A percentile compares a stretch with the other conserved stretches of the same genome.
Conservation (phyloP, 108 stramenopile species). For the Cylindrotheca closterium region DNA sequence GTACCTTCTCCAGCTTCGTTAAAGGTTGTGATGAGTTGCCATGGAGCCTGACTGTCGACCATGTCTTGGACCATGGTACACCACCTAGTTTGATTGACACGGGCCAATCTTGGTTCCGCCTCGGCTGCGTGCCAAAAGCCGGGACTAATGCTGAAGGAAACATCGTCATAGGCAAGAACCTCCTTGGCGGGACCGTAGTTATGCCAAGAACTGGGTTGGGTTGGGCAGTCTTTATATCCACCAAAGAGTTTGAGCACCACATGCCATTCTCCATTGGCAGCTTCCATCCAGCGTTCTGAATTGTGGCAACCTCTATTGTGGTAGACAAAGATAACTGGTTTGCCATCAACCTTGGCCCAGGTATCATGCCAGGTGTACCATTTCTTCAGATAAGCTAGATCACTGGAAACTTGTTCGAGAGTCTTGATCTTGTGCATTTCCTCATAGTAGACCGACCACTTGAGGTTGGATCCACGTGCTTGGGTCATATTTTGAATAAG, state of each 20-base stretch:
- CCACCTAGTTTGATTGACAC: constrained; percentile 1
- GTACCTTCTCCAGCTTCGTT: constrained; percentile 36
- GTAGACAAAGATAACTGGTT: constrained; percentile 26
- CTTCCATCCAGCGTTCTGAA: constrained; percentile 15
- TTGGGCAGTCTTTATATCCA: constrained; percentile 5
- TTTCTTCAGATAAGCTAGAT: constrained; percentile 27
- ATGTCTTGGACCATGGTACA: constrained; percentile 16
- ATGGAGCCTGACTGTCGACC: constrained; percentile 8
- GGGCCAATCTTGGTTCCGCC: constrained; percentile 5
- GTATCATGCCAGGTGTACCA: constrained; percentile 30
- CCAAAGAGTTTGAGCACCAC: constrained; percentile 22
- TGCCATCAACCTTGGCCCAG: constrained; percentile 21
- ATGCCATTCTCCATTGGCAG: constrained; percentile 20
- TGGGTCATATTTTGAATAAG: constrained; percentile 14
- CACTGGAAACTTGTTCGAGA: constrained; percentile 3
- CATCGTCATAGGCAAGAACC: constrained; percentile 3
- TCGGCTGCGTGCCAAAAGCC: constrained; percentile 25
- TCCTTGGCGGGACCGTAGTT: constrained; percentile 15
- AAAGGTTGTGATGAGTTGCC: constrained; percentile 29
- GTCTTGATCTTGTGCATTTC: constrained; percentile 6
- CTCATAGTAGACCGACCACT: constrained; percentile 32
- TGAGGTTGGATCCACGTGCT: constrained; percentile 5
- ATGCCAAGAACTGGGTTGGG: constrained; percentile 26
- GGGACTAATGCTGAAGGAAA: constrained; percentile 20
- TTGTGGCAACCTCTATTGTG: constrained; percentile 20